Conservation (phyloP, 257 asterid genomes). For the Haberlea rhodopensis region DNA sequence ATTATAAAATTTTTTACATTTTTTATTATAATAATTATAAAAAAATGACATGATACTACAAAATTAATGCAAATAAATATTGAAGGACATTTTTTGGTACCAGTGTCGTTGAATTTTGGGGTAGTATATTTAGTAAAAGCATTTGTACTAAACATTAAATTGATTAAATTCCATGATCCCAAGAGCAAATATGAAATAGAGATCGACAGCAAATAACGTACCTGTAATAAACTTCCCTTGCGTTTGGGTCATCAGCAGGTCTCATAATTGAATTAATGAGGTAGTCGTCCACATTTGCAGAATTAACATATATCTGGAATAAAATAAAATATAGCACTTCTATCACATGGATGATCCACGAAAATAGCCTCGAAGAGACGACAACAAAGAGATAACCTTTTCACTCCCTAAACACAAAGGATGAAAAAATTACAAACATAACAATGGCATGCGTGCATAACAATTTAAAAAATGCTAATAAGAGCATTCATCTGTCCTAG, state of each 20-base stretch:
- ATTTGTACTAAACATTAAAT: neutral
- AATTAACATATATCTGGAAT: conserved; percentile 65
- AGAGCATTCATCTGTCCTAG: too few relatives aligned
- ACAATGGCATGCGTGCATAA: neutral
- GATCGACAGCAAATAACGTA: conserved; percentile 9
- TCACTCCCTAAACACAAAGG: neutral
- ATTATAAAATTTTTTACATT: too few relatives aligned
- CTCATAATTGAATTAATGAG: conserved; percentile 71
- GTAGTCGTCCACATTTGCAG: conserved; percentile 84
- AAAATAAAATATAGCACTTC: conserved; percentile 5
- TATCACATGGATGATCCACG: neutral
- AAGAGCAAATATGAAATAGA: neutral
- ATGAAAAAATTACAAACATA: neutral
- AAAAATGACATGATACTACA: neutral
- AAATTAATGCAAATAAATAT: neutral
- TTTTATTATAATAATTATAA: too few relatives aligned
- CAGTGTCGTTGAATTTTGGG: neutral
- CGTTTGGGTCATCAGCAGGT: conserved; percentile 89
- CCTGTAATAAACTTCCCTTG: conserved; percentile 96
- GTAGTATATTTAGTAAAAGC: too few relatives aligned
- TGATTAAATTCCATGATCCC: neutral
- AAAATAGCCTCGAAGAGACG: neutral
- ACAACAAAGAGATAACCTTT: neutral
- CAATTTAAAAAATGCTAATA: too few relatives aligned
- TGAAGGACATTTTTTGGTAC: neutral